A percentile compares a stretch with the other conserved stretches of the same genome.
These are phyloP conservation scores for Pythium chondricola DNA, from an alignment of 352 stramenopile genomes.

Conservation along the genomic window DNA sequence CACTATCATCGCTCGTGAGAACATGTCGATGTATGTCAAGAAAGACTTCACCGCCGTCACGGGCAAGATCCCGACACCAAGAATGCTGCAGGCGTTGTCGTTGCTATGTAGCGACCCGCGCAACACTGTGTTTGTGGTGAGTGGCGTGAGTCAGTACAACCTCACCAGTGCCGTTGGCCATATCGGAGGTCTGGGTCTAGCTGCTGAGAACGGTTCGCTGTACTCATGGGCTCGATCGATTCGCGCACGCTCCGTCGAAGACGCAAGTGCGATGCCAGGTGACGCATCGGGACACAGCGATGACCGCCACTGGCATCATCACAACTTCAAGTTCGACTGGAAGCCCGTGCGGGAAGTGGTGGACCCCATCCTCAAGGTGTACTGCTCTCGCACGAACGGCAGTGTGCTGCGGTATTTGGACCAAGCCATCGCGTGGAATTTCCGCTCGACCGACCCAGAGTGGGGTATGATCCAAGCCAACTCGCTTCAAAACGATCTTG, in stretches of 20 bases:
- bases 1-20: conserved; percentile 90
- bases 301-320: conserved; percentile 68
- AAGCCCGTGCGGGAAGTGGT: conserved; percentile 87
- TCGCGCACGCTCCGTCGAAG: conserved; percentile 33
- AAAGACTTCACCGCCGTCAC: conserved; percentile 93
- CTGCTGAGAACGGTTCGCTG: conserved; percentile 92
- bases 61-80: conserved; percentile 84
- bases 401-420: conserved; percentile 91
- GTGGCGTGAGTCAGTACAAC: conserved; percentile 88
- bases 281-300: conserved; percentile 8
- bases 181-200: conserved; percentile 90
- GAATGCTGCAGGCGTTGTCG: conserved; percentile 87
- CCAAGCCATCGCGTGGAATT: conserved; percentile 96
- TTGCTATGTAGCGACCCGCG: conserved; percentile 85
- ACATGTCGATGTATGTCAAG: conserved; percentile 96
- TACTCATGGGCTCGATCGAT: conserved; percentile 87
- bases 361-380: conserved; percentile 92
- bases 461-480: conserved; percentile 95
- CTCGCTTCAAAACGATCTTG: conserved; percentile 84
- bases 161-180: conserved; percentile 89
- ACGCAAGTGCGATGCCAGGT: conserved; percentile 18
- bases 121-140: conserved; percentile 98
- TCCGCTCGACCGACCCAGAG: conserved; percentile 95
- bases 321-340: conserved; percentile 88
- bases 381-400: conserved; percentile 94